phyloP scores from a whole-genome alignment of 352 stramenopile genomes.

The Phytophthora multivora region DNA sequence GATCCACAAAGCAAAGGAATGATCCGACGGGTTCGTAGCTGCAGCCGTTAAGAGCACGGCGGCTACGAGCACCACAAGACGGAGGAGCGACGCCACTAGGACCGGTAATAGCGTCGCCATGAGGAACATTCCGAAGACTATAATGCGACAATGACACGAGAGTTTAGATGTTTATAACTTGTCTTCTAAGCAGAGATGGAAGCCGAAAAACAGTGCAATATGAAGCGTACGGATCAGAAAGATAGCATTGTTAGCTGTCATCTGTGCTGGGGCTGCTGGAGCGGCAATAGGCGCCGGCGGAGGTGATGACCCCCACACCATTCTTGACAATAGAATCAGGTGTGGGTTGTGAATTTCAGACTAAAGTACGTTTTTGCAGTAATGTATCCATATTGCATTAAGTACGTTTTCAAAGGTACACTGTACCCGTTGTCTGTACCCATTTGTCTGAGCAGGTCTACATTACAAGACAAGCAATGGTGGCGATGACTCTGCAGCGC shows the following conservation, averaged over 20 bases:
- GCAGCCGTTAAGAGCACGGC: constrained; percentile 35
- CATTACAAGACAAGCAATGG: constrained; percentile 36
- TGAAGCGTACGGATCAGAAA: constrained; percentile 67
- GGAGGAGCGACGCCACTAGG: constrained; percentile 51
- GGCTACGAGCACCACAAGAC: constrained; percentile 39
- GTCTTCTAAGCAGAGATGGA: constrained; percentile 5
- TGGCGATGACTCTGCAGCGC: constrained; percentile 43
- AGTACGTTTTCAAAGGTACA: too few species aligned
- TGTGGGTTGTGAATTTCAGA: not conserved
- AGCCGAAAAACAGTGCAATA: not conserved
- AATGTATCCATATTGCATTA: not conserved
- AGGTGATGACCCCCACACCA: constrained; percentile 26
- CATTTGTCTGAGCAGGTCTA: constrained; percentile 9
- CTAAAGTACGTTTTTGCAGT: constrained; percentile 6
- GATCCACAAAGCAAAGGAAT: constrained; percentile 75
- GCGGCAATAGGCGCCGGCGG: constrained; percentile 8
- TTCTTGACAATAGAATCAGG: constrained; percentile 20
- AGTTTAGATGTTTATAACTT: constrained; percentile 11
- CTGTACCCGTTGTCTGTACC: constrained; percentile 14
- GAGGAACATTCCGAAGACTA: constrained; percentile 78
- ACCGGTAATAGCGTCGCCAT: constrained; percentile 63
- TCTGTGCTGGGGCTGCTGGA: constrained; percentile 18
- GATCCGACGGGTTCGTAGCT: constrained; percentile 69
- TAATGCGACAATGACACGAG: not conserved
- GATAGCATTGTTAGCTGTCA: constrained; percentile 67